Evolutionary conservation across 345 rosid species (phyloP), one percentile per base, ranked within the genome.

Genomic region (Acer campestre): DNA sequence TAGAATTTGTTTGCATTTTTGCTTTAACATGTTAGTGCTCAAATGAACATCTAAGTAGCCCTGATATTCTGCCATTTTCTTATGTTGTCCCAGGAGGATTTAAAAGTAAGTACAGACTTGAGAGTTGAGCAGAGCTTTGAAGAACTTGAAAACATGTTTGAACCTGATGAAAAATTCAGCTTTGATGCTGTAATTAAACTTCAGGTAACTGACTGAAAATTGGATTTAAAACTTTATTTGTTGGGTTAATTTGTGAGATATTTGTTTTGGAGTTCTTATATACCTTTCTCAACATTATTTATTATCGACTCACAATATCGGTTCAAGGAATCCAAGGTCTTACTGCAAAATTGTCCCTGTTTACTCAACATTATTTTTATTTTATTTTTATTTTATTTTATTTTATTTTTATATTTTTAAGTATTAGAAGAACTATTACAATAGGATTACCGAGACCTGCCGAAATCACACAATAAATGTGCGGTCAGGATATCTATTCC

Each of bases 81-180:
- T 75, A 51, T 44, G 9, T 61, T 75, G 69, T 81, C 35, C 72
- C 78, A 93, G 99, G 89, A 90, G 72, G 80, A 83, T 56, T 75
- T 93, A 53, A 82, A 84, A 77, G 98, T 92, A 10, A 77, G 84
- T 55, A 90, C 84, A 77, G 89, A 90, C 70, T 83, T 95, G 84
- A 86, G 80, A 72, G 88, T 95, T 29, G 92, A 87, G 80, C 96
- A 93, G 79, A 95, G 97, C 84, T 87, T 85, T 77, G 98, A 93
- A 86, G 96, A 90, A 77, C 94, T 93, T 68, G 97, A 95, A 80
- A 90, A 87, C 25, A 62, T 77, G 12, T 93, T 92, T 73, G 93
- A 85, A 86, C 94, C 96, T 0, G 98, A 89, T 31, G 90, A 87
- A 70, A 82, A 66, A 31, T 89, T 93, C 82, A 80, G 89, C 80